Conservation (phyloP, 495 filamentous ascomycete species). For the Hypoxylon crocopeplum region DNA sequence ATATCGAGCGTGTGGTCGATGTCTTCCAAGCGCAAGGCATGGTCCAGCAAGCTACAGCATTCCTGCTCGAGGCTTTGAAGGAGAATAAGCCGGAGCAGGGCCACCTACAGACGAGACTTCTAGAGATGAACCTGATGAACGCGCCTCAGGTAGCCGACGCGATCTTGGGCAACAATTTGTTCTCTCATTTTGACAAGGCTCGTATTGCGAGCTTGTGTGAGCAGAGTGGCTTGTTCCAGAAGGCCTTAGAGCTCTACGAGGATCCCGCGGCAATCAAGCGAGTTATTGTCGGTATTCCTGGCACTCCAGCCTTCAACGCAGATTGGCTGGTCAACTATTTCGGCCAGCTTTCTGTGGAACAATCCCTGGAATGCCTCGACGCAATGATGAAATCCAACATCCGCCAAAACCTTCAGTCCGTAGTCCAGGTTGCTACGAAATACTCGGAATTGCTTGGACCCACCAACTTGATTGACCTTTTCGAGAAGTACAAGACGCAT, state of each 20-base stretch:
- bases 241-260: conserved; percentile 93
- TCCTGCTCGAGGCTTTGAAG: conserved; percentile 92
- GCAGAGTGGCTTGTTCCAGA: conserved; percentile 83
- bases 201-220: conserved; percentile 91
- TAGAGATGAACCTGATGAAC: conserved; percentile 98
- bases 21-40: conserved; percentile 97
- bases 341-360: conserved; percentile 90
- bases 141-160: conserved; percentile 97
- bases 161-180: conserved; percentile 97
- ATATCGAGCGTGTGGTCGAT: conserved; percentile 93
- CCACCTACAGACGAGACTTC: conserved; percentile 86
- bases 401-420: conserved; percentile 92
- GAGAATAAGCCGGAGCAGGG: conserved; percentile 94
- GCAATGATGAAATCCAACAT: conserved; percentile 97
- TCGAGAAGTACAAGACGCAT: conserved; percentile 95
- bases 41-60: conserved; percentile 96
- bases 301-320: conserved; percentile 78
- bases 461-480: conserved; percentile 83
- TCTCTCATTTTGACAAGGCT: conserved; percentile 90
- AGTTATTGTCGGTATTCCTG: conserved; percentile 77
- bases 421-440: conserved; percentile 94
- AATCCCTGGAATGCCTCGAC: conserved; percentile 90
- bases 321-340: conserved; percentile 95
- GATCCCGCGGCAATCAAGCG: conserved; percentile 91
- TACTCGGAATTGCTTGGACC: conserved; percentile 98